Percentiles rank a stretch among this genome's conserved stretches.
Conservation (phyloP, 768 basidiomycete species). For the Pisolithus orientalis region DNA sequence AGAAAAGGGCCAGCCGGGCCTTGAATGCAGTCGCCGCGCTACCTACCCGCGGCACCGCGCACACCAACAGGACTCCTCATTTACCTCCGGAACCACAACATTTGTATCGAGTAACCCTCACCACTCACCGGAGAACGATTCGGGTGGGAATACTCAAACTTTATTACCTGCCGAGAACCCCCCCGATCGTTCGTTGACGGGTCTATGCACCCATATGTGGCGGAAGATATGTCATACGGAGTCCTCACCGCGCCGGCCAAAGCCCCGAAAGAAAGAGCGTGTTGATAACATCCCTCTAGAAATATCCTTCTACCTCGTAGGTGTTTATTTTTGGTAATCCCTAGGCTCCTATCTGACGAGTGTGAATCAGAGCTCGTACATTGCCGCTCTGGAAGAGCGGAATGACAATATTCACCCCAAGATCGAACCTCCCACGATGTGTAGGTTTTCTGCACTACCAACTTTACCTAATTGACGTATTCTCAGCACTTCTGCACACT, state of each 20-base stretch:
- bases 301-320: slow-evolving; percentile 59
- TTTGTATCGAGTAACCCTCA: not conserved
- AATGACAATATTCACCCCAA: slow-evolving; percentile 11
- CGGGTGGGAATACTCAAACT: not conserved
- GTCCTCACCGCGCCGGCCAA: slow-evolving; percentile 44
- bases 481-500: slow-evolving; percentile 38
- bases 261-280: slow-evolving; percentile 40
- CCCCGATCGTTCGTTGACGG: slow-evolving; percentile 51
- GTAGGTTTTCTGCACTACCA: slow-evolving; percentile 31
- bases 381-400: slow-evolving; percentile 49
- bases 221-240: slow-evolving; percentile 37
- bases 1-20: not conserved
- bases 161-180: slow-evolving; percentile 45
- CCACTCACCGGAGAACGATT: not conserved
- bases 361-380: slow-evolving; percentile 53
- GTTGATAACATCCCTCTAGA: slow-evolving; percentile 67
- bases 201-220: slow-evolving; percentile 54
- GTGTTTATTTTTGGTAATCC: slow-evolving; percentile 10
- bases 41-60: not conserved
- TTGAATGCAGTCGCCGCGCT: not conserved
- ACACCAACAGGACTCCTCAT: not conserved
- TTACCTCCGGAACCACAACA: not conserved
- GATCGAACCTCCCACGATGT: slow-evolving; percentile 50
- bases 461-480: not conserved
- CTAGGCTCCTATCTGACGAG: not conserved